phyloP scores from a whole-genome alignment of 345 rosid genomes.

The Heritiera littoralis region DNA sequence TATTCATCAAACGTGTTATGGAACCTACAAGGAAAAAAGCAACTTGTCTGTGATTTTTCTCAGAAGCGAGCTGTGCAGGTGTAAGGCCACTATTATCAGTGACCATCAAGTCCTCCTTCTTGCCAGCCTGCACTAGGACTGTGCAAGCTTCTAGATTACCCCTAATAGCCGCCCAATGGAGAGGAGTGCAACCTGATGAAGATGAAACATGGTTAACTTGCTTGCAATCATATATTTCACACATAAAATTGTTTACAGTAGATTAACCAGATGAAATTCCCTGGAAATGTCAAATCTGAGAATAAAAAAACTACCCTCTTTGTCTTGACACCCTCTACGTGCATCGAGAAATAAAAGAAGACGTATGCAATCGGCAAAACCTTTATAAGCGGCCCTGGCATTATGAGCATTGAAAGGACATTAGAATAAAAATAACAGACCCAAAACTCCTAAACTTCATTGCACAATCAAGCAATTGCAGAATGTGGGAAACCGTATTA shows the following conservation, averaged over 20 bases:
- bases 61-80: slow-evolving; percentile 98
- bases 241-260: neutral
- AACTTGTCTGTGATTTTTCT: slow-evolving; percentile 97
- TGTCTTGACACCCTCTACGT: slow-evolving; percentile 93
- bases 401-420: slow-evolving; percentile 42
- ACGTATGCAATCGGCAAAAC: slow-evolving; percentile 93
- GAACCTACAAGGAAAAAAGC: slow-evolving; percentile 96
- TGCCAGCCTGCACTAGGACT: slow-evolving; percentile 96
- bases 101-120: slow-evolving; percentile 85
- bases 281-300: neutral
- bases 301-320: slow-evolving; percentile 61
- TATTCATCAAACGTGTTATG: slow-evolving; percentile 30
- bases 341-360: slow-evolving; percentile 91
- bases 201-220: slow-evolving; percentile 12
- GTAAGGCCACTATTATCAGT: slow-evolving; percentile 93
- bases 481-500: too few relatives aligned
- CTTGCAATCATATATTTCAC: neutral
- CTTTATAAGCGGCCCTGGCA: slow-evolving; percentile 98
- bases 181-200: slow-evolving; percentile 88
- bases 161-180: slow-evolving; percentile 98
- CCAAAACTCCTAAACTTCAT: neutral
- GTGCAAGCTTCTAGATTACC: slow-evolving; percentile 99
- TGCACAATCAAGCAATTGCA: neutral
- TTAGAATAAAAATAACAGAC: slow-evolving; percentile 19
- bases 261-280: slow-evolving; percentile 7